Evolutionary conservation across 1,284 basidiomycete species (phyloP).

Genomic region (Termitomyces sp.): DNA sequence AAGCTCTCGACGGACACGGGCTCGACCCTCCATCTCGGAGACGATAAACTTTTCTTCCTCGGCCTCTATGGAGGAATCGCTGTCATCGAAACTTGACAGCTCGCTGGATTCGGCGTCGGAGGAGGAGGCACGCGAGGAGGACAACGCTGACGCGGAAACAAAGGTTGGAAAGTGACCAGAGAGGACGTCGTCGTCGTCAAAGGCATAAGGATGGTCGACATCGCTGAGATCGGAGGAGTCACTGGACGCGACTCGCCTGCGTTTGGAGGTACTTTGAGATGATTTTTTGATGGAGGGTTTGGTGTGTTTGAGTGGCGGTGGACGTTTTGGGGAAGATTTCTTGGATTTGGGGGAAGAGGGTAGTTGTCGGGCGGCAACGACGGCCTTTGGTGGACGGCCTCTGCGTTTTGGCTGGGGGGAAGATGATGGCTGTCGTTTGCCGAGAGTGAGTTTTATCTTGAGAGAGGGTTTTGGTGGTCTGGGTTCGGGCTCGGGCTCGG

Average conservation of each 20-base stretch:
- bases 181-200: constrained; percentile 33
- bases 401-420: constrained; percentile 40
- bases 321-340: constrained; percentile 23
- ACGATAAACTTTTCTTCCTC: constrained; percentile 62
- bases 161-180: constrained; percentile 60
- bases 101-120: constrained; percentile 37
- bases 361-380: constrained; percentile 18
- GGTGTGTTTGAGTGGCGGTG: constrained; percentile 1
- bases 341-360: constrained; percentile 28
- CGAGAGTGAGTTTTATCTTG: constrained; percentile 70
- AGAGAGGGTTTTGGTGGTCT: constrained; percentile 43
- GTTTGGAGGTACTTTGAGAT: constrained; percentile 24
- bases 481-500: too few species aligned
- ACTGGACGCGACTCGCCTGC: constrained; percentile 29
- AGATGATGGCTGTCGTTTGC: too few species aligned
- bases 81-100: constrained; percentile 36
- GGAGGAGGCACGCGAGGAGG: constrained; percentile 36
- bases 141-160: constrained; percentile 55
- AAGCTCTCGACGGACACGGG: constrained; percentile 50
- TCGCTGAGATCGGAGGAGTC: constrained; percentile 36
- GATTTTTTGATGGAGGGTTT: constrained; percentile 37
- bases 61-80: constrained; percentile 51
- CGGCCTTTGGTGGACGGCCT: constrained; percentile 50
- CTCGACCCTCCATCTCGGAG: constrained; percentile 42
- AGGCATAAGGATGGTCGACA: constrained; percentile 26